Base-by-base conservation (phyloP, 768 basidiomycete species). In the Botryobasidium botryosum region DNA sequence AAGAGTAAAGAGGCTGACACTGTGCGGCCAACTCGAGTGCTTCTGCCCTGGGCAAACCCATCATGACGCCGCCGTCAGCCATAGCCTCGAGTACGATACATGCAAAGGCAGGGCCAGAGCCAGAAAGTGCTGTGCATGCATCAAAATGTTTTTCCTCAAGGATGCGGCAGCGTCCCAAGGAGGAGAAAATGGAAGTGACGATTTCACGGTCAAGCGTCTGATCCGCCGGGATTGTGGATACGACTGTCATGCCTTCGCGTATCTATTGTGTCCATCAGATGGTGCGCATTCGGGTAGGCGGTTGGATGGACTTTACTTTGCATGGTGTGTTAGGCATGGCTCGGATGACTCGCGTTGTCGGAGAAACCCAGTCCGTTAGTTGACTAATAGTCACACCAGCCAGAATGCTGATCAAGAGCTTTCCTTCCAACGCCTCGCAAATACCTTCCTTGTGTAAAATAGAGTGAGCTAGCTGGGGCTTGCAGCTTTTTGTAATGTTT, bases 11-110 rank as follows among this genome's bases (percentile, higher is more conserved):
- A 17, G 13, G 63, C 76, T 55, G 57, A 94, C 92, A 88, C 63
- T 99, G 94, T 36, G 92, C 77, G 40, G 94, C 92, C 42, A 99
- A 64, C 59, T 99, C 94, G 35, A 97, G 63, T 4, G 94, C 90
- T 61, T 96, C 94, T 2, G 77, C 74, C 50, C 94, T 69, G 3
- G 94, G 94, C 42, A 99, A 64, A 25, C 94, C 94, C 94, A 97
- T 97, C 92, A 99, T 97, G 37, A 97, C 94, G 35, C 90, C 94
- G 23, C 94, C 94, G 59, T 97, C 94, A 1, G 88, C 81, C 90
- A 99, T 94, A 0, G 94, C 92, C 61, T 99, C 94, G 51, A 99
- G 69, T 55, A 97, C 87, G 40, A 97, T 77, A 53, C 87, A 90
- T 1, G 87, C 90, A 61, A 99, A 97, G 0, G 94, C 94, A 31